Evolutionary conservation across 2,329 filamentous ascomycete genomes (phyloP), one percentile per base, ranked within the genome.

Genomic region (Aureobasidium sp.): DNA sequence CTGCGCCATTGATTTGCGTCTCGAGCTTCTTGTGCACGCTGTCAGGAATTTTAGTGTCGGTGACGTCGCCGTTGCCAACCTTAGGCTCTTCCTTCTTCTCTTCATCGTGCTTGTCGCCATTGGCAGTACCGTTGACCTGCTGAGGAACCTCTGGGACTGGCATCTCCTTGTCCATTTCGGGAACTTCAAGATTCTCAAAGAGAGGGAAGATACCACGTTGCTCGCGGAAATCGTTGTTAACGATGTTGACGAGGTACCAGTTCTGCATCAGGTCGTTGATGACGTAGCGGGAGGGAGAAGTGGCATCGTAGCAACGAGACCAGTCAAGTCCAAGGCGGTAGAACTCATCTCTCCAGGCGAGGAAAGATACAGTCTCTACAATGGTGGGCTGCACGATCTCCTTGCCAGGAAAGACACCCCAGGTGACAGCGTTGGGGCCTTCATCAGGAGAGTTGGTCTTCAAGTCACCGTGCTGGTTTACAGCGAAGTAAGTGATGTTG

Each of bases 311-410:
- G 73, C 94, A 99, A 70, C 90, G 90, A 27, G 90, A 90, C 94
- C 94, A 99, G 71, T 99, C 92, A 62, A 88, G 83, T 60, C 94
- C 94, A 10, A 99, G 82, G 64, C 90, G 85, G 80, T 91, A 99
- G 16, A 96, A 95, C 76, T 99, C 94, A 68, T 99, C 94, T 77
- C 96, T 96, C 94, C 94, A 99, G 2, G 94, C 94, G 59, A 99
- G 80, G 82, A 99, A 99, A 73, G 90, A 96, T 73, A 99, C 88
- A 21, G 90, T 95, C 78, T 99, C 94, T 58, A 99, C 94, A 69
- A 99, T 97, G n/a, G 94, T 99, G 14, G 94, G 94, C 75, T 99
- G 94, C 21, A 99, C 92, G 71, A 99, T 97, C 76, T 99, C 94
- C 74, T 97, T 96, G 62, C 94, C 94, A 0, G 94, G 93, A 78